Conservation (phyloP, 306 rosid genomes). For the Cucumis hystrix region DNA sequence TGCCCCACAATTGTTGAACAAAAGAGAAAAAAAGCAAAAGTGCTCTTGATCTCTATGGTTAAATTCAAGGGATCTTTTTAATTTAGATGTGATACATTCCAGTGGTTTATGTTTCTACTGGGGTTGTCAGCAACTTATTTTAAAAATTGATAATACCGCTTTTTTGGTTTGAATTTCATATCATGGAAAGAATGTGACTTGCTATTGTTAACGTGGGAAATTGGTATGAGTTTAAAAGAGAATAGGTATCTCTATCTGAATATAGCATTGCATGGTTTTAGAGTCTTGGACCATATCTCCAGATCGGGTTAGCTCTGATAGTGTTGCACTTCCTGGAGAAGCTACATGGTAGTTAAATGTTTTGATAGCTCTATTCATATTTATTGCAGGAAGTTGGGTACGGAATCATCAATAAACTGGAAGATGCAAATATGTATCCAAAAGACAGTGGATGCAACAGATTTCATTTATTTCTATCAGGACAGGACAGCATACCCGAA, state of each 20-base stretch:
- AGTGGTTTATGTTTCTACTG: neutral
- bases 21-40: neutral
- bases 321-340: neutral
- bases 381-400: slow-evolving; percentile 31
- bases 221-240: neutral
- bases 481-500: slow-evolving; percentile 36
- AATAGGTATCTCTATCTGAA: neutral
- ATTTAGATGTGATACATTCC: neutral
- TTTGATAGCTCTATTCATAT: slow-evolving; percentile 12
- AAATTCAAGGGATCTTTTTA: neutral
- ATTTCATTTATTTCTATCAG: slow-evolving; percentile 56
- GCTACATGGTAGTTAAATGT: slow-evolving; percentile 7
- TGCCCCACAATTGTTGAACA: neutral
- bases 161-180: neutral
- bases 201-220: neutral
- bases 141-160: neutral
- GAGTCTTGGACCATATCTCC: neutral
- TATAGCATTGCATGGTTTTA: neutral
- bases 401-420: slow-evolving; percentile 9
- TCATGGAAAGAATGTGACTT: neutral
- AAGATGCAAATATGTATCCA: slow-evolving; percentile 22
- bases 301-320: neutral
- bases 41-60: neutral
- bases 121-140: neutral
- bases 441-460: slow-evolving; percentile 33